phyloP scores from a whole-genome alignment of 164 flowering plant genomes.

The Protea cynaroides region DNA sequence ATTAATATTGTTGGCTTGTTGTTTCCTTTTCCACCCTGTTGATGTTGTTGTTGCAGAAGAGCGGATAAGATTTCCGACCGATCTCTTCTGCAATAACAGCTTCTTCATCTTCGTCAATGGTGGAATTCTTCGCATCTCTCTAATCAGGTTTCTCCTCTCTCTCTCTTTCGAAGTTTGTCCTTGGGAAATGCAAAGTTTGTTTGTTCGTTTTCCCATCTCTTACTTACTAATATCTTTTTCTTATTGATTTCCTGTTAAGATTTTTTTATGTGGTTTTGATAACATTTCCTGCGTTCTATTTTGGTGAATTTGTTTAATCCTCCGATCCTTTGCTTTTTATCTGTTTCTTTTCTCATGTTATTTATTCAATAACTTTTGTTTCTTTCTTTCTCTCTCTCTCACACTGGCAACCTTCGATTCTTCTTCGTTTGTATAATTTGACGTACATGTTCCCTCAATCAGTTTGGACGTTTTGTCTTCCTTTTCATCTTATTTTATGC shows the following conservation, averaged over 20 bases:
- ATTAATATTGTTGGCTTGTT: background rate
- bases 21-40: too few relatives aligned
- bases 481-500: background rate
- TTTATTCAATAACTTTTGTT: too few relatives aligned
- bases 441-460: background rate
- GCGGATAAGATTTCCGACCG: background rate
- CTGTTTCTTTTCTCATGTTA: too few relatives aligned
- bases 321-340: too few relatives aligned
- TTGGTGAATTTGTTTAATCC: background rate
- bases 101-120: background rate
- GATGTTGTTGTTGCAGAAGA: background rate
- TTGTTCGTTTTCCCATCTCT: background rate
- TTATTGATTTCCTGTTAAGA: too few relatives aligned
- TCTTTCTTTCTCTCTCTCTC: background rate
- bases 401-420: background rate
- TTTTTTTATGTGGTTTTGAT: too few relatives aligned
- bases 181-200: background rate
- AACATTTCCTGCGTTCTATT: background rate
- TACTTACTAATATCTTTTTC: background rate
- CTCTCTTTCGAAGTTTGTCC: background rate
- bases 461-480: background rate
- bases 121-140: background rate
- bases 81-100: constrained; percentile 6
- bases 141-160: background rate
- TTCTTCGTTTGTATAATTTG: background rate